Conservation (phyloP, 1,284 basidiomycete genomes). For the Fomitopsis betulina region DNA sequence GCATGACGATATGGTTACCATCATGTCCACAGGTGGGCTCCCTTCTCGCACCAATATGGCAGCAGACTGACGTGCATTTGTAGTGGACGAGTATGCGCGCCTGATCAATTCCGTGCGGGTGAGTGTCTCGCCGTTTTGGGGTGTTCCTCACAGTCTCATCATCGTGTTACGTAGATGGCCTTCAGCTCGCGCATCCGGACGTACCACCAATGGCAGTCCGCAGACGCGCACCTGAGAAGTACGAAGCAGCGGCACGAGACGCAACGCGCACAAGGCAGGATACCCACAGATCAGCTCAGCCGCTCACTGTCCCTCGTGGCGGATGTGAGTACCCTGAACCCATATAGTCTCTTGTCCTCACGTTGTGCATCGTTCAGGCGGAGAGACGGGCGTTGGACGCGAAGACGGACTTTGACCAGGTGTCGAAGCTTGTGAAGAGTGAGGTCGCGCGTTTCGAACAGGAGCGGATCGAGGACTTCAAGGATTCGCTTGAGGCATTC, state of each 20-base stretch:
- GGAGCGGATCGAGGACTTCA: conserved; percentile 90
- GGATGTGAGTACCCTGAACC: conserved; percentile 49
- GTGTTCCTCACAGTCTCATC: conserved; percentile 2
- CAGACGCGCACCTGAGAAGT: conserved; percentile 73
- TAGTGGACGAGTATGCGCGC: conserved; percentile 89
- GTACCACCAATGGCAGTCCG: conserved; percentile 76
- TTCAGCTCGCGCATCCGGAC: conserved; percentile 84
- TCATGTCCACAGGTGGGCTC: conserved; percentile 69
- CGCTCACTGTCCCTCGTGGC: conserved; percentile 70
- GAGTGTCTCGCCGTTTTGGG: conserved; percentile 24
- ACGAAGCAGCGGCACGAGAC: conserved; percentile 78
- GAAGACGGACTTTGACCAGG: conserved; percentile 84
- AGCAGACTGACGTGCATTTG: conserved; percentile 1
- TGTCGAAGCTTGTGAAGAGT: conserved; percentile 82
- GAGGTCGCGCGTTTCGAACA: conserved; percentile 94
- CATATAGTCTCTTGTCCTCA: not conserved
- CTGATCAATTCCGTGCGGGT: conserved; percentile 89
- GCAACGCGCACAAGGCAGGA: conserved; percentile 67
- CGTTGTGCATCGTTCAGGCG: conserved; percentile 43
- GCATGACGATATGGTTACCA: conserved; percentile 71
- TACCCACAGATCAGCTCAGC: conserved; percentile 61
- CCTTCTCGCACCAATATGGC: not conserved
- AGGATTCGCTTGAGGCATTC: conserved; percentile 70
- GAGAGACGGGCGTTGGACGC: conserved; percentile 80
- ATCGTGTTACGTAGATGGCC: conserved; percentile 51